A percentile compares a stretch with the other conserved stretches of the same genome.
phyloP scores from a whole-genome alignment of 2,329 filamentous ascomycete species.

The Fusarium torreyae region DNA sequence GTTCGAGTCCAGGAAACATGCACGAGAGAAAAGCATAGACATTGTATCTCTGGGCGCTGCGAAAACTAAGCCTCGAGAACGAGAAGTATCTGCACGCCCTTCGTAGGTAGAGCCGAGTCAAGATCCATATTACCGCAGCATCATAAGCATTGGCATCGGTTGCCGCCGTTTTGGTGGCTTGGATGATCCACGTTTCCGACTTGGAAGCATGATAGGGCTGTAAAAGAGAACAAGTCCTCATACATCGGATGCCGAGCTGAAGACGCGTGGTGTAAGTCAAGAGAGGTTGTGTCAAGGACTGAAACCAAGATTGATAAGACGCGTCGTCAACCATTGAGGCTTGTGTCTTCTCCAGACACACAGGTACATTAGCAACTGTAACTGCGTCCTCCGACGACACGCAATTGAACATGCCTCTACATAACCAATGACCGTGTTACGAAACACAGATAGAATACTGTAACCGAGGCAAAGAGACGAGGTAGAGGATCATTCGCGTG shows the following conservation, averaged over 20 bases:
- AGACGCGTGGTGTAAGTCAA: not conserved
- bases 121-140: slow-evolving; percentile 10
- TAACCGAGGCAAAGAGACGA: not conserved
- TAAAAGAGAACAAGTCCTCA: not conserved
- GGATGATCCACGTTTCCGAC: slow-evolving; percentile 30
- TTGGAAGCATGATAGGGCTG: slow-evolving; percentile 25
- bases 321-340: slow-evolving; percentile 36
- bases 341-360: slow-evolving; percentile 10
- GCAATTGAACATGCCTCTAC: slow-evolving; percentile 8
- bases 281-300: slow-evolving; percentile 3
- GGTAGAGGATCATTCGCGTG: not conserved
- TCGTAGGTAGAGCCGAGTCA: slow-evolving; percentile 5
- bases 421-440: slow-evolving; percentile 13
- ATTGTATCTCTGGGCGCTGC: slow-evolving; percentile 5
- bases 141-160: slow-evolving; percentile 33
- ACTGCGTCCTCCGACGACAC: slow-evolving; percentile 8
- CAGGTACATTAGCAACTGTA: slow-evolving; percentile 1
- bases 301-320: slow-evolving; percentile 7
- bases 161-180: slow-evolving; percentile 36
- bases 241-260: slow-evolving; percentile 22
- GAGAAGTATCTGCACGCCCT: slow-evolving; percentile 1
- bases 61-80: slow-evolving; percentile 22
- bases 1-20: not conserved
- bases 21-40: not conserved
- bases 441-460: slow-evolving; percentile 8